These are phyloP conservation scores for Brassica hybrid DNA, from an alignment of 441 rosid species.

Conservation along the genomic window DNA sequence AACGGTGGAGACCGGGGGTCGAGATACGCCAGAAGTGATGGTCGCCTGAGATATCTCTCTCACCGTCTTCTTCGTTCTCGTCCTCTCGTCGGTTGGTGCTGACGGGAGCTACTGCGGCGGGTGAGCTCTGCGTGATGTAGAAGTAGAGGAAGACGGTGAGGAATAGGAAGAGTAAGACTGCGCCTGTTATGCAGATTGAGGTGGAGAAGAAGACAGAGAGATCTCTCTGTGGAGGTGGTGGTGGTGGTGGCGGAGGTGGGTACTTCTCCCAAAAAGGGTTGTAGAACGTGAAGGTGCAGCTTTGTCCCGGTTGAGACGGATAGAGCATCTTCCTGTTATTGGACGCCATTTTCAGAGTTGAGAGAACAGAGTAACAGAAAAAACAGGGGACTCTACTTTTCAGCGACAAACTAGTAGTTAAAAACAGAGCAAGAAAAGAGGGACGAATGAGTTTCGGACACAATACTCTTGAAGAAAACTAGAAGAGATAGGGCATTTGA, in stretches of 20 bases:
- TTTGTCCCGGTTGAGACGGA: not conserved
- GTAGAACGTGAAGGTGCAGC: not conserved
- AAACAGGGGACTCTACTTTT: slow-evolving; percentile 4
- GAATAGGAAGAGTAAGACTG: slow-evolving; percentile 37
- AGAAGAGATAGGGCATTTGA: not conserved
- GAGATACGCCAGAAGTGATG: slow-evolving; percentile 53
- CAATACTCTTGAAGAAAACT: not conserved
- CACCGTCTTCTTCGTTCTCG: not conserved
- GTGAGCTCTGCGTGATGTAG: slow-evolving; percentile 13
- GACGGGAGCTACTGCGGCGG: slow-evolving; percentile 4
- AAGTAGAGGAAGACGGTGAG: slow-evolving; percentile 28
- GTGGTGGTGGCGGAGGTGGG: not conserved
- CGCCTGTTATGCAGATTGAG: slow-evolving; percentile 20
- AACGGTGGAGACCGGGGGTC: slow-evolving; percentile 64
- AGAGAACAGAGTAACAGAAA: slow-evolving; percentile 21
- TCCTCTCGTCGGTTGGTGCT: slow-evolving; percentile 17
- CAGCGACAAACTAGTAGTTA: too few species aligned
- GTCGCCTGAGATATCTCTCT: not conserved
- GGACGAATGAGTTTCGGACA: not conserved
- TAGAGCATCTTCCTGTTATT: slow-evolving; percentile 12
- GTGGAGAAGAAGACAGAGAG: slow-evolving; percentile 20
- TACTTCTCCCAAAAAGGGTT: not conserved
- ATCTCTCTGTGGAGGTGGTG: not conserved
- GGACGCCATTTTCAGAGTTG: slow-evolving; percentile 30
- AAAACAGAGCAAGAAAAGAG: too few species aligned